phyloP scores from a whole-genome alignment of 2,329 filamentous ascomycete species.

The Catunica adiposa region DNA sequence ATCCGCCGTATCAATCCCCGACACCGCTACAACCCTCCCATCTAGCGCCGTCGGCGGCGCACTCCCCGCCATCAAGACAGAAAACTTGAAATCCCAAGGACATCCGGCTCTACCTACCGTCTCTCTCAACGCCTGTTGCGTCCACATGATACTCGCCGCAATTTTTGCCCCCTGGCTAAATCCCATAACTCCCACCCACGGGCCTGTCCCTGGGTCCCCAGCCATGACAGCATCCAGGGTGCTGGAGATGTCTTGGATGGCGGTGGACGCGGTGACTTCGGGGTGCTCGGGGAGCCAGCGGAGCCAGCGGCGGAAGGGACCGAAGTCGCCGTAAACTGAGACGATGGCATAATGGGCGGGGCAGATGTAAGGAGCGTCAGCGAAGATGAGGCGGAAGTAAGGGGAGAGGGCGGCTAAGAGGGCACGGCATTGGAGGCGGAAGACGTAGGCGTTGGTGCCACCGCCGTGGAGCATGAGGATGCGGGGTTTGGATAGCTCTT shows the following conservation, averaged over 20 bases:
- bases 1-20: slow-evolving; percentile 18
- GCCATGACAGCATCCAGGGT: slow-evolving; percentile 32
- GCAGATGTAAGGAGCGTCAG: slow-evolving; percentile 50
- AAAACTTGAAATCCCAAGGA: slow-evolving; percentile 38
- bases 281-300: slow-evolving; percentile 44
- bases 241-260: slow-evolving; percentile 25
- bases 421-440: slow-evolving; percentile 48
- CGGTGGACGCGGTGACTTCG: slow-evolving; percentile 30
- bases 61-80: slow-evolving; percentile 43
- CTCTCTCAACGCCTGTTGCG: slow-evolving; percentile 40
- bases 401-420: slow-evolving; percentile 30
- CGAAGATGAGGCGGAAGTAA: slow-evolving; percentile 55
- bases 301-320: slow-evolving; percentile 47
- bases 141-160: slow-evolving; percentile 39
- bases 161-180: slow-evolving; percentile 53
- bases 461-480: slow-evolving; percentile 72
- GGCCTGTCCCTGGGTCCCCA: slow-evolving; percentile 36
- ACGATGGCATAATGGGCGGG: slow-evolving; percentile 44
- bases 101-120: slow-evolving; percentile 20
- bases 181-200: slow-evolving; percentile 44
- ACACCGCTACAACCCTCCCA: slow-evolving; percentile 18
- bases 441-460: slow-evolving; percentile 55
- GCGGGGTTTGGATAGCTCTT: slow-evolving; percentile 32
- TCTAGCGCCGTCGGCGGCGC: slow-evolving; percentile 41
- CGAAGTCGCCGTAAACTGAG: slow-evolving; percentile 46